Percentiles rank a stretch among this genome's conserved stretches.
Conservation (phyloP, 495 filamentous ascomycete species). For the Trichoderma erinaceum region DNA sequence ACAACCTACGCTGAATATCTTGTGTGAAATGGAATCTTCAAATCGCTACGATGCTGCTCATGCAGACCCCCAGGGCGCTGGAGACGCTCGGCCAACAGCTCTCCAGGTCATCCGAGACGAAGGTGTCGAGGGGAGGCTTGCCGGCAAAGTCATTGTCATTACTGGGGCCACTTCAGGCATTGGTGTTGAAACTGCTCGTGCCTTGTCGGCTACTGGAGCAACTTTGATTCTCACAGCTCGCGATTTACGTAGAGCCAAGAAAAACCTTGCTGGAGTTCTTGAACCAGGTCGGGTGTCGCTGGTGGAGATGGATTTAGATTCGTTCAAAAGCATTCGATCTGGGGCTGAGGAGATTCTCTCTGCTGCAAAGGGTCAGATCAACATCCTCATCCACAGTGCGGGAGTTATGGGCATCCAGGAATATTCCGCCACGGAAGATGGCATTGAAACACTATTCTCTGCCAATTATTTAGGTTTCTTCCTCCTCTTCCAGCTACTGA, state of each 20-base stretch:
- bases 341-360: neutral
- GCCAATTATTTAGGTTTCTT: neutral
- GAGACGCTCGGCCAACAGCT: too few relatives aligned
- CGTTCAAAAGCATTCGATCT: neutral
- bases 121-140: too few relatives aligned
- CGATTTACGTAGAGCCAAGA: slow-evolving; percentile 17
- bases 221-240: slow-evolving; percentile 41
- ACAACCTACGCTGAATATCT: too few relatives aligned
- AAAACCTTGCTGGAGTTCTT: neutral
- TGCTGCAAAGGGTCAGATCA: neutral
- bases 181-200: slow-evolving; percentile 45
- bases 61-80: too few relatives aligned
- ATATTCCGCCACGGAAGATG: neutral
- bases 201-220: slow-evolving; percentile 42
- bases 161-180: slow-evolving; percentile 50
- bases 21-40: too few relatives aligned
- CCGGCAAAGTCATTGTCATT: slow-evolving; percentile 35
- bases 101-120: too few relatives aligned
- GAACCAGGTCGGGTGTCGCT: neutral
- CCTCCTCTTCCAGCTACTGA: neutral
- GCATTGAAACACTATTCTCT: neutral
- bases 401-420: neutral
- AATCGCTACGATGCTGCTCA: too few relatives aligned
- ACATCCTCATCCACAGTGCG: slow-evolving; percentile 12
- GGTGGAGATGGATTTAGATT: neutral